These are phyloP conservation scores for Exserohilum turcica DNA, from an alignment of 2,329 filamentous ascomycete genomes.

Conservation along the genomic window DNA sequence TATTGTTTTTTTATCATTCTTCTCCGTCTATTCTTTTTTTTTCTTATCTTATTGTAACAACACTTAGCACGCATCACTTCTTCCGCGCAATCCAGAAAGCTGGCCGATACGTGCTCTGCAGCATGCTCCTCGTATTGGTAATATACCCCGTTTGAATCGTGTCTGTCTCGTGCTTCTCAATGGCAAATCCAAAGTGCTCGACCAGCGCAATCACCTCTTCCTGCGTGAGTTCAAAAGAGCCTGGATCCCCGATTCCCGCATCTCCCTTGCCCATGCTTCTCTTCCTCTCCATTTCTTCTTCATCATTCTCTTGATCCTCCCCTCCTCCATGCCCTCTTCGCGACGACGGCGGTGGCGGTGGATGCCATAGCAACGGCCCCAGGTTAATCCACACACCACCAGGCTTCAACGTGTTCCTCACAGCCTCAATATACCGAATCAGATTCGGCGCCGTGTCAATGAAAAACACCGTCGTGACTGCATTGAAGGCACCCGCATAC, in stretches of 20 bases:
- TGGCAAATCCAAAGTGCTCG: conserved; percentile 73
- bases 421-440: conserved; percentile 85
- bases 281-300: conserved; percentile 15
- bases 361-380: conserved; percentile 94
- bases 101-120: conserved; percentile 79
- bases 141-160: conserved; percentile 81
- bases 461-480: conserved; percentile 90
- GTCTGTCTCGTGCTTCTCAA: conserved; percentile 65
- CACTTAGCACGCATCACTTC: conserved; percentile 19
- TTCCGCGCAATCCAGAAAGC: conserved; percentile 89
- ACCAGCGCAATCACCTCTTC: conserved; percentile 85
- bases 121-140: conserved; percentile 81
- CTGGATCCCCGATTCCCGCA: conserved; percentile 80
- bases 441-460: conserved; percentile 95
- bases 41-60: not conserved
- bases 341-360: conserved; percentile 75
- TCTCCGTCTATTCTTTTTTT: not conserved
- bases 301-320: conserved; percentile 8
- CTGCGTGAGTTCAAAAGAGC: conserved; percentile 85
- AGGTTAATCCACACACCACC: conserved; percentile 88
- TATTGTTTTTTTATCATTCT: not conserved
- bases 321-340: conserved; percentile 42
- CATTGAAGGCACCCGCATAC: conserved; percentile 71
- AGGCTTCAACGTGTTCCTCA: conserved; percentile 74
- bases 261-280: conserved; percentile 12